Evolutionary conservation across 2,329 filamentous ascomycete genomes (phyloP), one percentile per base, ranked within the genome.

Genomic region (Exserohilum turcica): DNA sequence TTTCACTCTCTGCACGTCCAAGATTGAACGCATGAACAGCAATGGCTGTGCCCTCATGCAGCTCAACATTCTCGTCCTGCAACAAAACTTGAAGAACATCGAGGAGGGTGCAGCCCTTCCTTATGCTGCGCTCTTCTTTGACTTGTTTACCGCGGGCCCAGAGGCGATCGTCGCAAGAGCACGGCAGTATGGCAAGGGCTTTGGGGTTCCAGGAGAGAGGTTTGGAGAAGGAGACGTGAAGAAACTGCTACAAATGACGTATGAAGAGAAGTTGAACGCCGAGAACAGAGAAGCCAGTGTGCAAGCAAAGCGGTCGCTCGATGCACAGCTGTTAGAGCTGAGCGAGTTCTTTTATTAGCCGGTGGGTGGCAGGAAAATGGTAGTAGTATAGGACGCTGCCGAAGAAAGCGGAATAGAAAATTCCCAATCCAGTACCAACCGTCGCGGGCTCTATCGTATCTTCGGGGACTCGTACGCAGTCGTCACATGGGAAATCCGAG

Each of bases 11-110:
- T 66, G 64, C 54, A 89, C 89, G 58, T 85, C 87, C 1, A 78
- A 82, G 68, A 89, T 93, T 38, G 86, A 86, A 43, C 86, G 88
- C 6, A 93, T 99, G 86, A 97, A 99, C 73, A 79, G 77, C 32
- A 85, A 89, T 64, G 94, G 94, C 36, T 90, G 88, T 54, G 86
- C 87, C n/a, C 85, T 92, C 32, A 92, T 99, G 85, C 88, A 92
- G 72, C 85, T 97, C 67, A 96, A 99, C 72, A 91, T 97, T 43
- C 82, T 97, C 19, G 94, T 99, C 35, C 80, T 99, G 45, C 93
- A 97, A 76, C 94, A 99, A 72, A 97, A 96, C 67, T 84, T 99
- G 49, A 96, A 96, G 78, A 96, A 96, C 62, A 87, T 99, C 47
- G 91, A 94, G 74, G 80, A 84, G 2, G 83, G 83, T 7, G 87